A percentile compares a stretch with the other conserved stretches of the same genome.
phyloP scores from a whole-genome alignment of 495 filamentous ascomycete species.

The Xeromyces bisporus region DNA sequence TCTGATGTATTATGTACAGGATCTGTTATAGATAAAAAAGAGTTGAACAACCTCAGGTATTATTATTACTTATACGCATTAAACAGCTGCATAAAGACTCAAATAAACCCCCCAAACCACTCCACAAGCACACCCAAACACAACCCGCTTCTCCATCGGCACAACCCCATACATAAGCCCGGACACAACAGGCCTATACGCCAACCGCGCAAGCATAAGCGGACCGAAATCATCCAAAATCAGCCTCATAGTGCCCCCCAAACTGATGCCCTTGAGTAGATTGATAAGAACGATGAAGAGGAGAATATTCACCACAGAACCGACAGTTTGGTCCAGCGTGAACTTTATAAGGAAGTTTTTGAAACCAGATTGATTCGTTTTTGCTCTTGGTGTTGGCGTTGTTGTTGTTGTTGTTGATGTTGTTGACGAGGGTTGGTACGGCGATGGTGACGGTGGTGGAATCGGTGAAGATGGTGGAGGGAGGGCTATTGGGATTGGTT shows the following conservation, averaged over 20 bases:
- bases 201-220: constrained; percentile 57
- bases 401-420: no score
- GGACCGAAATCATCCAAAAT: constrained; percentile 42
- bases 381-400: no score
- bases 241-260: constrained; percentile 3
- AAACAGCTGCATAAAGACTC: constrained; percentile 44
- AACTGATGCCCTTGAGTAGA: constrained; percentile 27
- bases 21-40: constrained; percentile 1
- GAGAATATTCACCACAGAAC: constrained; percentile 59
- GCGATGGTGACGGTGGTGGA: constrained; percentile 3
- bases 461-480: neutral
- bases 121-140: constrained; percentile 66
- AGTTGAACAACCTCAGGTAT: constrained; percentile 1
- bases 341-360: constrained; percentile 68
- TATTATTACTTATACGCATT: neutral
- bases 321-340: constrained; percentile 63
- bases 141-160: constrained; percentile 54
- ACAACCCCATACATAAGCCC: constrained; percentile 64
- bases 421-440: no score
- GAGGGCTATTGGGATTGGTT: neutral
- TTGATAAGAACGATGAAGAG: constrained; percentile 50
- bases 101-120: constrained; percentile 79
- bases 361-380: no score
- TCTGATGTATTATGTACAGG: neutral
- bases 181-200: constrained; percentile 73